Base-by-base conservation (phyloP, 371 early-diverging fungal genomes). In the Apophysomyces trapeziformis region DNA sequence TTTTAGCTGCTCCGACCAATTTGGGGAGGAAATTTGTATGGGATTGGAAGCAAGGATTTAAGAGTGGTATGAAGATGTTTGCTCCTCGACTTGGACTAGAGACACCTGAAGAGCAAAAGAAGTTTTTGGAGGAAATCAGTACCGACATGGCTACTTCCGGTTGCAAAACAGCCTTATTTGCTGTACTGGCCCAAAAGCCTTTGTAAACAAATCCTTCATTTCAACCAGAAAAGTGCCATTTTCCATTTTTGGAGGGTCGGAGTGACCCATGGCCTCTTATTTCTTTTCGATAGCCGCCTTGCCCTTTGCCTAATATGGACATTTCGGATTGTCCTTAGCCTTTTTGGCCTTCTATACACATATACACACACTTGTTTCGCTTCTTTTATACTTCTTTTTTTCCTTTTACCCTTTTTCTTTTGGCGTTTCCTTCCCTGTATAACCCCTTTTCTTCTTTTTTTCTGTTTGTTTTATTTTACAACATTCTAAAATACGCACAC, bases 11-110 rank as follows among this genome's bases (percentile, higher is more conserved):
- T 0, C 60, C 65, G 7, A 68, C 72, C 16, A 44, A 37, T 54
- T 60, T 63, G 4, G 63, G 68, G n/a, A 65, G 58, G 35, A 72
- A 68, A 14, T 72, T 72, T 37, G n/a, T 72, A 13, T 72, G 72
- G 72, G 65, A 68, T 43, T 72, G 72, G 65, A 56, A 63, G 36
- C 63, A 68, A 26, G 66, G 57, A n/a, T n/a, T 65, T 14, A 72
- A 63, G 26, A 63, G 66, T 16, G 60, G 62, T 62, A 46, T 65
- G 61, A 59, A 64, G 39, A 36, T 65, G 0, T 16, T 72, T 14
- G 66, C 63, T 1, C 72, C 72, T 3, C 58, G 44, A 13, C 39
- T 72, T 3, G 72, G 68, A 2, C 13, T 67, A 7, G 36, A 32
- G 4, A 57, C 47, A 11, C n/a, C 18, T 50, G 54, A 50, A 2